Conservation (phyloP, 2,329 filamentous ascomycete species). For the Samsoniella hepiali region DNA sequence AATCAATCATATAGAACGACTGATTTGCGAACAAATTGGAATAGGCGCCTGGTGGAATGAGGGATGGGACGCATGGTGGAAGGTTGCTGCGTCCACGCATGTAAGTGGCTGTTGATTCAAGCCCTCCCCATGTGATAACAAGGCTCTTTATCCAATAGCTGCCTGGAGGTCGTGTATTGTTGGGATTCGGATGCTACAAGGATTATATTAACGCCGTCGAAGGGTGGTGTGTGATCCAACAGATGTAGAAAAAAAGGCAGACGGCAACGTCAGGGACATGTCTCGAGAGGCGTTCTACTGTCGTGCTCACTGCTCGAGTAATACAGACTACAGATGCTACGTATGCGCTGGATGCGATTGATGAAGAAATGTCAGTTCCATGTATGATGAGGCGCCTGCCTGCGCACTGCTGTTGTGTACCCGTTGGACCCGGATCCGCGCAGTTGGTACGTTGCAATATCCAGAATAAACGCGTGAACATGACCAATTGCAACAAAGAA, state of each 20-base stretch:
- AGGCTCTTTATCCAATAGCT: background rate
- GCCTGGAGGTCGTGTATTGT: too few species aligned
- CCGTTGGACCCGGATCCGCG: background rate
- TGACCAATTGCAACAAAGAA: background rate
- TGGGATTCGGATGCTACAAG: too few species aligned
- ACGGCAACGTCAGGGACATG: too few species aligned
- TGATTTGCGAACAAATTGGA: background rate
- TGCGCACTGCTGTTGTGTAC: background rate
- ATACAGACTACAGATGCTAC: background rate
- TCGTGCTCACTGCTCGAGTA: background rate
- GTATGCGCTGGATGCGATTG: too few species aligned
- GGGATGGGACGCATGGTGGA: background rate
- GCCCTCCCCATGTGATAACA: background rate
- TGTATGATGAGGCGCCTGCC: background rate
- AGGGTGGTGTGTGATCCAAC: background rate
- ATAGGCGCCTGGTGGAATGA: background rate
- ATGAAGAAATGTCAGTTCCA: background rate
- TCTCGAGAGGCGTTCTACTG: background rate
- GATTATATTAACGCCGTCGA: background rate
- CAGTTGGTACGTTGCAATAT: background rate
- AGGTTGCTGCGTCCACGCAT: background rate
- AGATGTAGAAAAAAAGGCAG: too few species aligned
- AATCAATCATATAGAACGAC: too few species aligned
- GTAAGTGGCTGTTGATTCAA: background rate
- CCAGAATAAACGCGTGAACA: background rate